These are phyloP conservation scores for Rhodotorula sp. DNA, from an alignment of 1,284 basidiomycete genomes.

Conservation along the genomic window DNA sequence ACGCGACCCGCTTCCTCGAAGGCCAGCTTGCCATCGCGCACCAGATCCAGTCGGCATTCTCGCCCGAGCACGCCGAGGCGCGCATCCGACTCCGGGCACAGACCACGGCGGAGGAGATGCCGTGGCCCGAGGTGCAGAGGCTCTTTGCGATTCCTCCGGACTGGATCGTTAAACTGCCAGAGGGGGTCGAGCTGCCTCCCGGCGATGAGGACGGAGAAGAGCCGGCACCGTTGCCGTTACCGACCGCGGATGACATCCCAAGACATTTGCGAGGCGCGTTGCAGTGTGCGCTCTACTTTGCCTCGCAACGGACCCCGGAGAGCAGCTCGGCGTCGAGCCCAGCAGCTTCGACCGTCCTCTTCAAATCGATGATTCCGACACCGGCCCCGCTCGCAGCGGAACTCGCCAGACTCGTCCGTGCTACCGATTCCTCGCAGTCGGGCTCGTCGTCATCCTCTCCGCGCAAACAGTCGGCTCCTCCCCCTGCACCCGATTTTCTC, in stretches of 20 bases:
- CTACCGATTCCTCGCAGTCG: neutral
- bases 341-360: neutral
- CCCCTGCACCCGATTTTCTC: slow-evolving; percentile 17
- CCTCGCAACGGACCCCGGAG: neutral
- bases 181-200: neutral
- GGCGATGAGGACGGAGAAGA: slow-evolving; percentile 2
- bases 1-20: slow-evolving; percentile 38
- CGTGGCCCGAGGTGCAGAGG: slow-evolving; percentile 27
- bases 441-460: neutral
- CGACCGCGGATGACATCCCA: slow-evolving; percentile 31
- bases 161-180: slow-evolving; percentile 6
- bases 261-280: slow-evolving; percentile 19
- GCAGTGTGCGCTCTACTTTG: slow-evolving; percentile 34
- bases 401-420: slow-evolving; percentile 3
- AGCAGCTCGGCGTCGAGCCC: neutral
- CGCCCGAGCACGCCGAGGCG: slow-evolving; percentile 6
- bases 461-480: neutral
- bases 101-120: slow-evolving; percentile 14
- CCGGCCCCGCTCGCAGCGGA: slow-evolving; percentile 9
- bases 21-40: slow-evolving; percentile 32
- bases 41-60: slow-evolving; percentile 22
- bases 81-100: slow-evolving; percentile 31
- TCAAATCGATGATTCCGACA: slow-evolving; percentile 7
- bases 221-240: slow-evolving; percentile 2
- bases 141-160: slow-evolving; percentile 18